Evolutionary conservation across 148 eudicot species (phyloP), one percentile per base, ranked within the genome.

Genomic region (Oxyria digyna): DNA sequence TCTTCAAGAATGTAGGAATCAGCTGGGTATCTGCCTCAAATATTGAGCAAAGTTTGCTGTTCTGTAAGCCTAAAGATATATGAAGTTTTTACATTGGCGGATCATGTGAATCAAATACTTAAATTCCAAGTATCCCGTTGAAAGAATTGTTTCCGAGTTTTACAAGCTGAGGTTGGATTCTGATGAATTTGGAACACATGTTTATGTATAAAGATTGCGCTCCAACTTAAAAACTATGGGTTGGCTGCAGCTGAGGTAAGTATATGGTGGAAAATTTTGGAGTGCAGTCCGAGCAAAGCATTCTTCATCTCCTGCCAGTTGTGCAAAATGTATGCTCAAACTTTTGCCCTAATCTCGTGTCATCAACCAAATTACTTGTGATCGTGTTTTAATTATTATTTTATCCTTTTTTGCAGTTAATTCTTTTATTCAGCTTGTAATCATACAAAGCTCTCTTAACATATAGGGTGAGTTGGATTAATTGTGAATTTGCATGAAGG

Each of bases 1-100:
- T 80, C 59, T 14, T 67, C 12, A 64, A 74, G 67, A 70, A 70
- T 21, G 68, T 73, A 7, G 87, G 87, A 43, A 73, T 63, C 52
- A 80, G 86, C 64, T 69, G 71, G 72, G 74, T 82, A 62, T 57
- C 64, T 57, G 37, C 64, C 29, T 57, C 64, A 29, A 6, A 57
- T 57, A 27, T 15, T 29, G 38, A 29, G 37, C 65, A 29, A 59
- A 59, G 5, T 14, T 59, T 27, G 35, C 65, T 31, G 20, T 10
- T 23, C 24, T 54, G 23, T 23, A 3, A 54, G 0, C 10, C 32
- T 24, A 54, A 54, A 14, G 31, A 6, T 54, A 3, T 54, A 24
- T 54, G 31, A 54, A 0, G 31, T 26, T 23, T 11, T 7, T 50
- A 15, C 48, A 43, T 43, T 5, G 5, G 17, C 48, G 13, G 15